Evolutionary conservation across 1,284 basidiomycete species (phyloP).

Genomic region (Coniferiporia sulphurascens): DNA sequence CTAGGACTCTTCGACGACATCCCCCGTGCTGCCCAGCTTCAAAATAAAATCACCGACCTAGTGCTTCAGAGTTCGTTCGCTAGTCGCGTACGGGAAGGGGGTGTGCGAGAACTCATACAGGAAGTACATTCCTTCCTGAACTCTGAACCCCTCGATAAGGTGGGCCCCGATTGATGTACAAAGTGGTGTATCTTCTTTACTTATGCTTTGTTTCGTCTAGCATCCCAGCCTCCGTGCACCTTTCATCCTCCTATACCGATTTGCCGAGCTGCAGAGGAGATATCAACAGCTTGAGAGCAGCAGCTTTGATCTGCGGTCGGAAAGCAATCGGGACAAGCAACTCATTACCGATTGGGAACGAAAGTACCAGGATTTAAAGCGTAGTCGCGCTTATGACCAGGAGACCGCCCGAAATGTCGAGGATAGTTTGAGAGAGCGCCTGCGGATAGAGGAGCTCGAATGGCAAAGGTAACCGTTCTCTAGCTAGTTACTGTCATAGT

Average conservation of each 20-base stretch:
- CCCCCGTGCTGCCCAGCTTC: conserved; percentile 3
- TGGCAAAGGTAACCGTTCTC: conserved; percentile 13
- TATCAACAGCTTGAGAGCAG: conserved; percentile 9
- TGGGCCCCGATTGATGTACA: conserved; percentile 1
- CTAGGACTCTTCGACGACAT: conserved; percentile 10
- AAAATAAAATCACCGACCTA: conserved; percentile 10
- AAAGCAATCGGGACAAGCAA: conserved; percentile 12
- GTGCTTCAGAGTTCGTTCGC: conserved; percentile 9
- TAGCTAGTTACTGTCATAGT: neutral
- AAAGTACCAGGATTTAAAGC: conserved; percentile 13
- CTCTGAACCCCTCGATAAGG: conserved; percentile 10
- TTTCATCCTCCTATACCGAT: conserved; percentile 16
- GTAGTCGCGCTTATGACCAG: conserved; percentile 12
- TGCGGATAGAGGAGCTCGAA: conserved; percentile 14
- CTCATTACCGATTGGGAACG: conserved; percentile 5
- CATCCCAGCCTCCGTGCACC: conserved; percentile 10
- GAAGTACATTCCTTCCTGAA: conserved; percentile 13
- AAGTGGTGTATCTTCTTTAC: neutral
- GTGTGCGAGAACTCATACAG: conserved; percentile 13
- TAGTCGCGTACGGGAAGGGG: conserved; percentile 2
- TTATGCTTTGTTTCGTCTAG: neutral
- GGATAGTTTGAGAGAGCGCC: conserved; percentile 12
- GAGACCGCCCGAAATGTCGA: conserved; percentile 6
- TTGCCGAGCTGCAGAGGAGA: conserved; percentile 9
- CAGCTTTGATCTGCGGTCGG: conserved; percentile 4